These are phyloP conservation scores for Prunus davidiana DNA, from an alignment of 306 rosid species.

Conservation along the genomic window DNA sequence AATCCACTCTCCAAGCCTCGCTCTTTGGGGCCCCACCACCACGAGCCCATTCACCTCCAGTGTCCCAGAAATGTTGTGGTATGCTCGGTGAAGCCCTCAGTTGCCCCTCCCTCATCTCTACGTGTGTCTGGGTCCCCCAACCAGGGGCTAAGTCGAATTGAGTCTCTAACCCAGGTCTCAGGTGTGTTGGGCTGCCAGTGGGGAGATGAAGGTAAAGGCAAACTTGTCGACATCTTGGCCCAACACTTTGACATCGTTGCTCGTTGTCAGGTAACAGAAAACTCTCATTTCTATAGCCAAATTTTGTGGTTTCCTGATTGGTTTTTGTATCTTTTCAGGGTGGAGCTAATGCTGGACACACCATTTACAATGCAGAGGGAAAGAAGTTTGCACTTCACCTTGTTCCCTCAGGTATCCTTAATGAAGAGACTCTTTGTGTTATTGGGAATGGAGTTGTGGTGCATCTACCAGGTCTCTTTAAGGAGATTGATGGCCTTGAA, in stretches of 20 bases:
- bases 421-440: constrained; percentile 84
- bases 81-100: constrained; percentile 44
- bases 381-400: constrained; percentile 96
- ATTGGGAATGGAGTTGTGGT: constrained; percentile 97
- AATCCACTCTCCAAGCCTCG: constrained; percentile 38
- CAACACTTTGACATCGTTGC: constrained; percentile 88
- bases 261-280: constrained; percentile 79
- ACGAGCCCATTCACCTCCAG: not conserved
- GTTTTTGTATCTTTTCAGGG: constrained; percentile 45
- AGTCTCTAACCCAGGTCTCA: constrained; percentile 71
- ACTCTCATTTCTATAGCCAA: not conserved
- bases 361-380: constrained; percentile 92
- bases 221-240: constrained; percentile 86
- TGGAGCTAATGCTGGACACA: constrained; percentile 97
- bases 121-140: constrained; percentile 41
- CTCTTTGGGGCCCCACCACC: constrained; percentile 17
- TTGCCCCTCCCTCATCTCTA: constrained; percentile 46
- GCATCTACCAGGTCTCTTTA: constrained; percentile 76
- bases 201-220: constrained; percentile 99
- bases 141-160: constrained; percentile 44
- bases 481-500: constrained; percentile 83
- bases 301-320: not conserved
- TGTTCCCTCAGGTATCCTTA: constrained; percentile 92
- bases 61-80: constrained; percentile 28
- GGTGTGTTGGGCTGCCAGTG: constrained; percentile 92